Evolutionary conservation across 2,329 filamentous ascomycete species (phyloP), one percentile per base, ranked within the genome.

Genomic region (Fusarium dimerum): DNA sequence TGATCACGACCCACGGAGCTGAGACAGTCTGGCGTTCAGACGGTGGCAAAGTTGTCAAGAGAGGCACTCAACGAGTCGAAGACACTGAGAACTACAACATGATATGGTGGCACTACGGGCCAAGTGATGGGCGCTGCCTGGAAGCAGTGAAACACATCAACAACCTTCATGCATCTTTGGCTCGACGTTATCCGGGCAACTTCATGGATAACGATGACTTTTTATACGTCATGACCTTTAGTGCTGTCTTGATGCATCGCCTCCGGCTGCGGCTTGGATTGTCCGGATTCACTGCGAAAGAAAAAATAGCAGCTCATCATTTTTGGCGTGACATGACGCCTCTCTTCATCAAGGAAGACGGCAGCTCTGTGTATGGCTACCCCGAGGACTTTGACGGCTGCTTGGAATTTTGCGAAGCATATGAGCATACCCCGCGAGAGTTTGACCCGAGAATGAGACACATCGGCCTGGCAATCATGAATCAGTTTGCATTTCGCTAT

Each of bases 191-290:
- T 10, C 39, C 40, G 2, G 44, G 48, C 13, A 44, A 47, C 16
- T 54, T 54, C n/a, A 44, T 43, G 4, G 38, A 51, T 5, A 51
- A 54, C 26, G 51, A 54, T 32, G 51, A 51, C 30, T 54, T 42
- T n/a, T 6, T 51, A 3, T 51, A 54, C 11, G 41, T 43, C 43
- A 42, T 54, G 44, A 40, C 51, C 2, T 51, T 54, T 16, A 50
- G 40, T 2, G 48, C 43, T 9, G 16, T 51, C 10, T 29, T 54
- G 26, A 54, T 54, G 51, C 48, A 54, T 43, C 48, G 48, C 4
- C 44, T 54, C 3, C 30, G 51, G 4, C 48, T 54, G 3, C 32
- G 18, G 3, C 40, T 54, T 1, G 44, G 51, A 3, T 32, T 54
- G 15, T 47, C 51, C 17, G 48, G 44, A 2, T 46, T 51, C 13